Conservation (phyloP, 257 asterid species). For the Salvia miltiorrhiza region DNA sequence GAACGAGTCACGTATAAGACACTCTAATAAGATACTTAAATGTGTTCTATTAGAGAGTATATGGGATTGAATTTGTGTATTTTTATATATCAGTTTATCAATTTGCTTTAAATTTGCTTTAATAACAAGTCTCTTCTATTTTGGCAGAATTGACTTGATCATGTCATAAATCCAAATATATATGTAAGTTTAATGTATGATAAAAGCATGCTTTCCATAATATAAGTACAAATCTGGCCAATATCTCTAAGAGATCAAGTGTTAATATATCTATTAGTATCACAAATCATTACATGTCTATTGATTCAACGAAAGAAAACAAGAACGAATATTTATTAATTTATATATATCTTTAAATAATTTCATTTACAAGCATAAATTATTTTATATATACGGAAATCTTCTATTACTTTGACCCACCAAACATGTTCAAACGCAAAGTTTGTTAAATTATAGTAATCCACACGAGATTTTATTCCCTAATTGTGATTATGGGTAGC, state of each 20-base stretch:
- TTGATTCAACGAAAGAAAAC: background rate
- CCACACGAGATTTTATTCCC: conserved; percentile 25
- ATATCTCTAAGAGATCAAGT: background rate
- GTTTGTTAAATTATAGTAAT: background rate
- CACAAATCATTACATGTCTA: background rate
- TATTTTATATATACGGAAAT: too few relatives aligned
- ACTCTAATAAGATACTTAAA: too few relatives aligned
- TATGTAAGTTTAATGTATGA: background rate
- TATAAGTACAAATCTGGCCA: background rate
- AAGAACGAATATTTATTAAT: background rate
- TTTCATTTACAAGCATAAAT: background rate
- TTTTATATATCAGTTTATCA: too few relatives aligned
- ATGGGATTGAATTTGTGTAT: too few relatives aligned
- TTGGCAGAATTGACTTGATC: background rate
- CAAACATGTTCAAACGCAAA: conserved; percentile 21
- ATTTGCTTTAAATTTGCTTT: too few relatives aligned
- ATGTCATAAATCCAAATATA: background rate
- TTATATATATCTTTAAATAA: too few relatives aligned
- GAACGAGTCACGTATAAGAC: too few relatives aligned
- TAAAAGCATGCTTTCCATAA: background rate
- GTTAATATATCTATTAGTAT: background rate
- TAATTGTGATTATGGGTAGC: conserved; percentile 11
- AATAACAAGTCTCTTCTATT: too few relatives aligned
- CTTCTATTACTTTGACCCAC: conserved; percentile 18
- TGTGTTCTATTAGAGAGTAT: too few relatives aligned